Conservation (phyloP, 208 protist genomes). For the Wallacemonas sp. region DNA sequence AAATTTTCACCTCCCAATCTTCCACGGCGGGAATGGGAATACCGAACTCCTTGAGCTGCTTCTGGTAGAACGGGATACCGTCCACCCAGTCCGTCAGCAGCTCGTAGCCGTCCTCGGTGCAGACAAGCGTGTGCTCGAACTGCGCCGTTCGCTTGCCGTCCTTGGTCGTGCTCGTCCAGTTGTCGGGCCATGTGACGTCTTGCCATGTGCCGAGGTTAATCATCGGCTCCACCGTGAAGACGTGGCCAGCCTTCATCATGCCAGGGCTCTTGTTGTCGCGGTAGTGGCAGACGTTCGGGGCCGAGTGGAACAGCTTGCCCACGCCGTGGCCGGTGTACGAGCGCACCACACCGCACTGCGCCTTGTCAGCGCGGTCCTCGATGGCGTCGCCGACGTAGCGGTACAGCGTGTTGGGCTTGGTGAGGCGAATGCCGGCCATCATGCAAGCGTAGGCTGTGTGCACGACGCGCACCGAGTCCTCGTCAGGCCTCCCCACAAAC, state of each 20-base stretch:
- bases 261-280: slow-evolving; percentile 89
- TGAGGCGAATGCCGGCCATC: slow-evolving; percentile 67
- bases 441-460: slow-evolving; percentile 84
- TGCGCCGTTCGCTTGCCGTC: slow-evolving; percentile 97
- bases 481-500: slow-evolving; percentile 84
- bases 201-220: slow-evolving; percentile 95
- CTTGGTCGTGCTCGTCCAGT: slow-evolving; percentile 95
- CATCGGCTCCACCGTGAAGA: slow-evolving; percentile 99
- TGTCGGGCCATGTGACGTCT: slow-evolving; percentile 94
- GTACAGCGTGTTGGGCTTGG: slow-evolving; percentile 88
- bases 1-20: slow-evolving; percentile 57
- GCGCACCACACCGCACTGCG: slow-evolving; percentile 65
- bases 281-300: slow-evolving; percentile 92
- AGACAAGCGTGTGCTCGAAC: slow-evolving; percentile 98
- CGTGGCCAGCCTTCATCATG: slow-evolving; percentile 92
- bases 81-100: slow-evolving; percentile 87
- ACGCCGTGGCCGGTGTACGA: slow-evolving; percentile 96
- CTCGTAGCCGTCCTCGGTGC: slow-evolving; percentile 90
- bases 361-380: slow-evolving; percentile 67
- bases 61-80: slow-evolving; percentile 83
- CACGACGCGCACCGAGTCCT: slow-evolving; percentile 74
- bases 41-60: slow-evolving; percentile 70
- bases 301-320: slow-evolving; percentile 90
- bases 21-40: slow-evolving; percentile 60
- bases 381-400: slow-evolving; percentile 83